These are phyloP conservation scores for Asterochloris erici DNA, from an alignment of 139 green algal species.

Conservation along the genomic window DNA sequence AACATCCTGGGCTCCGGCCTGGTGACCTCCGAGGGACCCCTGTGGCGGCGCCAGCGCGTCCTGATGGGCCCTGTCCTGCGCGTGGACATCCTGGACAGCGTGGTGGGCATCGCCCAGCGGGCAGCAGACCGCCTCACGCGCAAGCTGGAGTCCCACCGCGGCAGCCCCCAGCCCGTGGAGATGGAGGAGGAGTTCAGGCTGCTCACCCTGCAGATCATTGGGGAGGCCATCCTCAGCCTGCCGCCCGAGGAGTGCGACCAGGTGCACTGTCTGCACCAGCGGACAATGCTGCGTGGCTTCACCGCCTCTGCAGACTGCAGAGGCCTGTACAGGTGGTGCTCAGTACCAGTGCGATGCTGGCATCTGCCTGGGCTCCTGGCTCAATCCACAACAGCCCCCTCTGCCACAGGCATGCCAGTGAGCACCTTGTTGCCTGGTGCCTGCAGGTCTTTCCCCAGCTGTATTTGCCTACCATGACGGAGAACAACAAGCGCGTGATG, in stretches of 20 bases:
- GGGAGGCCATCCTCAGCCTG: slow-evolving; percentile 83
- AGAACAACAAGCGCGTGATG: slow-evolving; percentile 83
- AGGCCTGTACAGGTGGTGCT: neutral
- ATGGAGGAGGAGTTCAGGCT: slow-evolving; percentile 89
- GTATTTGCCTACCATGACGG: slow-evolving; percentile 95
- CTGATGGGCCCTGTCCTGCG: slow-evolving; percentile 82
- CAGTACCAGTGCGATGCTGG: neutral
- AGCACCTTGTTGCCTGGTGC: neutral
- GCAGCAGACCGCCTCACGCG: slow-evolving; percentile 65
- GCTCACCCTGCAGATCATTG: slow-evolving; percentile 93
- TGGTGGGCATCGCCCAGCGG: slow-evolving; percentile 72
- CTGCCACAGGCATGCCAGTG: neutral
- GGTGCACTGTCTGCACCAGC: slow-evolving; percentile 16
- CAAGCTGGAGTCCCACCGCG: slow-evolving; percentile 61
- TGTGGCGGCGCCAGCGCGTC: slow-evolving; percentile 88
- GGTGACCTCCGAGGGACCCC: slow-evolving; percentile 82
- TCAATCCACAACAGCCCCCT: too few species aligned
- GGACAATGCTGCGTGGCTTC: neutral
- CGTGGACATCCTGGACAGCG: slow-evolving; percentile 88
- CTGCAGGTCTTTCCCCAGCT: slow-evolving; percentile 85
- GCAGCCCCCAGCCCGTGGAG: slow-evolving; percentile 47
- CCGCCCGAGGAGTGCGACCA: slow-evolving; percentile 83
- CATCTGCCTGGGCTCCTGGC: neutral
- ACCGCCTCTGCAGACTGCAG: too few species aligned
- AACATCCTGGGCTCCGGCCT: slow-evolving; percentile 90